Base-by-base conservation (phyloP, 495 filamentous ascomycete genomes). In the Aspergillus wentii region DNA sequence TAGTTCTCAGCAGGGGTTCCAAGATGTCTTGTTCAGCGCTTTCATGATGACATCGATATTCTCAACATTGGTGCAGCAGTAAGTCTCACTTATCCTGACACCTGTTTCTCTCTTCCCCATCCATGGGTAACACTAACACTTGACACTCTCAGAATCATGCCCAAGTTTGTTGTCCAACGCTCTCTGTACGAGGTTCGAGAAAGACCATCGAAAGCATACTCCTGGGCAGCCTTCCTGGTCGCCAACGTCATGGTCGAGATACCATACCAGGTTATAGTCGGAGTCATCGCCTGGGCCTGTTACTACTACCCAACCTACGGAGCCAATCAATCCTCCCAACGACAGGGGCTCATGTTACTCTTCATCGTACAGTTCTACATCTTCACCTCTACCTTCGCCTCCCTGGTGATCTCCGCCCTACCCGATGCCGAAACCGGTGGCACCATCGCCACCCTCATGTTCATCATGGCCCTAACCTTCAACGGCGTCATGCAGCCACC, bases 31-130 rank as follows among this genome's bases (percentile, higher is more conserved):
- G 56, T 94, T 92, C 55, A 72, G 79, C 52, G 80, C 91, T 50
- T 94, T 95, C 67, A 79, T 90, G 68, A 62, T 95, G 8, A 69
- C 85, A 33, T 86, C 79, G 5, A 76, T 94, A 34, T 85, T 90
- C 57, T 79, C 78, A 33, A 80, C 83, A 32, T 68, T 89, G 25
- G 76, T 83, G n/a, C 62, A 66, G 45, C 62, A 66, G 61, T 64
- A 43, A 44, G 61, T 57, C 2, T 29, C 15, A 17, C 22, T 9
- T 20, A 9, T 27, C 13, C 26, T 22, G 21, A 7, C 11, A n/a
- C n/a, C n/a, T n/a, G n/a, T n/a, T n/a, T n/a, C n/a, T n/a, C n/a
- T n/a, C 22, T 25, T 10, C 22, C 5, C 1, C 17, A 19, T 19
- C 32, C 31, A 6, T 9, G 30, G 11, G 10, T 19, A 33, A 21